Evolutionary conservation across 768 basidiomycete species (phyloP).

Genomic region (Termitomyces sp.): DNA sequence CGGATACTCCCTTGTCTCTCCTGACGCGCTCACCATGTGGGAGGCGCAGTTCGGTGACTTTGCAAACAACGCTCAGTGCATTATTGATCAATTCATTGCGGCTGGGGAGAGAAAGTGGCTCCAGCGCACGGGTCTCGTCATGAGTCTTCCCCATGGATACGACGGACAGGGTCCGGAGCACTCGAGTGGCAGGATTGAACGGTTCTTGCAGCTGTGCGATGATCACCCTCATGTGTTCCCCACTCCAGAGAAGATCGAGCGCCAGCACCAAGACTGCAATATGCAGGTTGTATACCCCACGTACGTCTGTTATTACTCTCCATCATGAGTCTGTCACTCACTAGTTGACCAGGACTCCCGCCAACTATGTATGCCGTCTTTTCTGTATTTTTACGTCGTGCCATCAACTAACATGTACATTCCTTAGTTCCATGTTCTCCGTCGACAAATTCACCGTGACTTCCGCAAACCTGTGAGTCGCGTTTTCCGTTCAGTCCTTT

Average conservation of each 20-base stretch:
- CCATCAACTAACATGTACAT: conserved; percentile 1
- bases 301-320: conserved; percentile 38
- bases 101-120: conserved; percentile 98
- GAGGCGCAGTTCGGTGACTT: conserved; percentile 99
- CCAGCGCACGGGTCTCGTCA: conserved; percentile 86
- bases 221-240: conserved; percentile 95
- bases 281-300: conserved; percentile 99
- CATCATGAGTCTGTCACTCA: conserved; percentile 10
- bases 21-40: conserved; percentile 91
- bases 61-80: conserved; percentile 94
- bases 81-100: conserved; percentile 98
- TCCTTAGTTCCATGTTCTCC: conserved; percentile 87
- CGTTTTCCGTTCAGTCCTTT: conserved; percentile 15
- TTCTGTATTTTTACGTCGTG: not conserved
- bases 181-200: conserved; percentile 91
- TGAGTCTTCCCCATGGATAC: conserved; percentile 92
- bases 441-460: conserved; percentile 95
- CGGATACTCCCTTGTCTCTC: conserved; percentile 97
- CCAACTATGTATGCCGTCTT: conserved; percentile 70
- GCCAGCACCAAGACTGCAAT: conserved; percentile 98
- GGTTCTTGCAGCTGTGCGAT: conserved; percentile 97
- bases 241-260: conserved; percentile 80
- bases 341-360: conserved; percentile 63
- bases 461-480: conserved; percentile 88
- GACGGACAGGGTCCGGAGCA: conserved; percentile 99